Evolutionary conservation across 306 rosid species (phyloP).

Genomic region (Coriaria nepalensis): DNA sequence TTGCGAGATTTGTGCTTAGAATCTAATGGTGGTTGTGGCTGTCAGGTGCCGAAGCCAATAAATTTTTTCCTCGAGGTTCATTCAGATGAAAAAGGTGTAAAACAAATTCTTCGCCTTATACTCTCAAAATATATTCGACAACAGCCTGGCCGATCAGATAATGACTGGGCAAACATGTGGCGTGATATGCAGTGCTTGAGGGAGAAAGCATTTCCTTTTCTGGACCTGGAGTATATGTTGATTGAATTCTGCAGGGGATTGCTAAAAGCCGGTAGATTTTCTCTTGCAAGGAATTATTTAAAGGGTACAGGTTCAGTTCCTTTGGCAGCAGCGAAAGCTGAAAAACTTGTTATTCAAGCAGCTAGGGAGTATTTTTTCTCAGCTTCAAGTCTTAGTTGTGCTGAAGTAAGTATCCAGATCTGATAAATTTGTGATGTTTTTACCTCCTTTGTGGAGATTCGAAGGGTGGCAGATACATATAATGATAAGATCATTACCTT

Average conservation of each 20-base stretch:
- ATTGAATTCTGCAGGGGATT: constrained; percentile 91
- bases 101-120: constrained; percentile 93
- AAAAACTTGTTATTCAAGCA: constrained; percentile 94
- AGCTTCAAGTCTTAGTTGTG: constrained; percentile 83
- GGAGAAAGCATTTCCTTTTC: constrained; percentile 84
- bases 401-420: constrained; percentile 65
- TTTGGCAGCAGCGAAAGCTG: constrained; percentile 84
- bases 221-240: constrained; percentile 76
- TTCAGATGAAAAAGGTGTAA: constrained; percentile 75
- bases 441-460: background rate
- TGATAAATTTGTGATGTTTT: constrained; percentile 5
- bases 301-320: constrained; percentile 91
- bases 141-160: constrained; percentile 79
- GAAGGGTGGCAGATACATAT: too few species aligned
- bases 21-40: too few species aligned
- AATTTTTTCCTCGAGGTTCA: constrained; percentile 61
- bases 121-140: constrained; percentile 86
- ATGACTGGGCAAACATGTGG: constrained; percentile 99
- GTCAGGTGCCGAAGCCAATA: constrained; percentile 89
- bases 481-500: too few species aligned
- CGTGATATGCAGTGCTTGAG: constrained; percentile 81
- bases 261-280: constrained; percentile 93
- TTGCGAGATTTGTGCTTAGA: too few species aligned
- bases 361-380: constrained; percentile 94
- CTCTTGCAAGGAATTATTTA: constrained; percentile 89